Conservation (phyloP, 345 rosid genomes). For the Theobroma cacao region DNA sequence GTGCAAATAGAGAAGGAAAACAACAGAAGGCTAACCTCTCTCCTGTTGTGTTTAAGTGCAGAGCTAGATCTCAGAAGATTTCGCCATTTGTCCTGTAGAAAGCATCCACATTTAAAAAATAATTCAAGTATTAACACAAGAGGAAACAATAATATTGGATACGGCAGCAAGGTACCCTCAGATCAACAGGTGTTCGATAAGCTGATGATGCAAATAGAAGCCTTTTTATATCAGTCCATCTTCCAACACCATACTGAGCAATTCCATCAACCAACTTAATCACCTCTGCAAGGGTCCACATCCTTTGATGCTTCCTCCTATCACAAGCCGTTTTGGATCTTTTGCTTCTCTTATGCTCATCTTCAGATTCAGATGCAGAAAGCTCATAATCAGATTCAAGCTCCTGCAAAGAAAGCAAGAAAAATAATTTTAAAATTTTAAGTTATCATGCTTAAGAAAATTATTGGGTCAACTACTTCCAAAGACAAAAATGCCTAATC, state of each 20-base stretch:
- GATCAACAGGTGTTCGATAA: conserved; percentile 82
- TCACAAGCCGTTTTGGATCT: conserved; percentile 46
- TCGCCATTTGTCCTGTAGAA: conserved; percentile 89
- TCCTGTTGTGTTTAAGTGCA: conserved; percentile 31
- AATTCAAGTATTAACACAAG: conserved; percentile 18
- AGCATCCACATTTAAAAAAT: not conserved
- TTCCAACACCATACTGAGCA: conserved; percentile 78
- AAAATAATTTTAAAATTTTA: not conserved
- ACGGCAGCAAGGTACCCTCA: conserved; percentile 58
- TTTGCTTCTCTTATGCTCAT: conserved; percentile 33
- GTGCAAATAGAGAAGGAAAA: not conserved
- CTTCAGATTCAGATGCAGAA: conserved; percentile 61
- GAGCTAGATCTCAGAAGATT: conserved; percentile 75
- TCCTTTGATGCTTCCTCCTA: conserved; percentile 82
- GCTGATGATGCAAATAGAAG: conserved; percentile 57
- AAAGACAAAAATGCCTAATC: not conserved
- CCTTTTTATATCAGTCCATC: conserved; percentile 91
- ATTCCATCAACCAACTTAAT: conserved; percentile 81
- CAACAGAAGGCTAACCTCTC: conserved; percentile 44
- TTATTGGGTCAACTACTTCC: not conserved
- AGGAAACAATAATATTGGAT: not conserved
- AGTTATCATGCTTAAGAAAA: conserved; percentile 4
- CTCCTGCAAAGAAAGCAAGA: conserved; percentile 23
- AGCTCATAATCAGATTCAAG: conserved; percentile 41
- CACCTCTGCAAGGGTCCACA: conserved; percentile 86